Conservation (phyloP, 768 basidiomycete genomes). For the Rhizopogon sp. region DNA sequence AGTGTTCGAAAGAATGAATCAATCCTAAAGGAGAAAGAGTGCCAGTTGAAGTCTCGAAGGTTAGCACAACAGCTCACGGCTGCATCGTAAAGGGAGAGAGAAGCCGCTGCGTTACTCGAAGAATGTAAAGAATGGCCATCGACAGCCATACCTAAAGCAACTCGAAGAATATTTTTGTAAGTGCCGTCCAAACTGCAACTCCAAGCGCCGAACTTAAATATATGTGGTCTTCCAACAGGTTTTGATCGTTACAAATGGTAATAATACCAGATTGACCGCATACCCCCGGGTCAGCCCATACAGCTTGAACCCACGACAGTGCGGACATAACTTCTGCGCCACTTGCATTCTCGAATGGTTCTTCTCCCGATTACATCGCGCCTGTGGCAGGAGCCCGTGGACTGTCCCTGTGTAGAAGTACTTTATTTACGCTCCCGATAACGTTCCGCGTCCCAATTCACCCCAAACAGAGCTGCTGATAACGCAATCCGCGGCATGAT, state of each 20-base stretch:
- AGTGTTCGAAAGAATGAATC: conserved; percentile 24
- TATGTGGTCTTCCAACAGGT: conserved; percentile 28
- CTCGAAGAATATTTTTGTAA: conserved; percentile 59
- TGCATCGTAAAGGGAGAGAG: conserved; percentile 37
- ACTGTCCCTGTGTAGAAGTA: conserved; percentile 61
- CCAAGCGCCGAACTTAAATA: conserved; percentile 7
- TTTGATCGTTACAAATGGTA: conserved; percentile 33
- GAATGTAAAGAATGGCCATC: conserved; percentile 28
- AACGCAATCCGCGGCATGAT: conserved; percentile 48
- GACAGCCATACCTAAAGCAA: conserved; percentile 38
- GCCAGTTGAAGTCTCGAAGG: conserved; percentile 29
- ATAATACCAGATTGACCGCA: not conserved
- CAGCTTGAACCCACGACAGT: conserved; percentile 45
- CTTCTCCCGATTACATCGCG: conserved; percentile 59
- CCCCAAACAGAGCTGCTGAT: conserved; percentile 56
- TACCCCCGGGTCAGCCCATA: conserved; percentile 47
- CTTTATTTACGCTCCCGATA: conserved; percentile 49
- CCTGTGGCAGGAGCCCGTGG: conserved; percentile 54
- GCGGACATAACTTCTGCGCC: conserved; percentile 68
- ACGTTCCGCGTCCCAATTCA: conserved; percentile 49
- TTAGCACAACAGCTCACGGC: conserved; percentile 36
- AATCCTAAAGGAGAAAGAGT: conserved; percentile 35
- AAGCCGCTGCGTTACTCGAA: conserved; percentile 35
- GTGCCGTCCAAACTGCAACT: conserved; percentile 17
- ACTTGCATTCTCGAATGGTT: conserved; percentile 65